Evolutionary conservation across 192 early-diverging fungal genomes (phyloP).

Genomic region (Entomortierella chlamydospora): DNA sequence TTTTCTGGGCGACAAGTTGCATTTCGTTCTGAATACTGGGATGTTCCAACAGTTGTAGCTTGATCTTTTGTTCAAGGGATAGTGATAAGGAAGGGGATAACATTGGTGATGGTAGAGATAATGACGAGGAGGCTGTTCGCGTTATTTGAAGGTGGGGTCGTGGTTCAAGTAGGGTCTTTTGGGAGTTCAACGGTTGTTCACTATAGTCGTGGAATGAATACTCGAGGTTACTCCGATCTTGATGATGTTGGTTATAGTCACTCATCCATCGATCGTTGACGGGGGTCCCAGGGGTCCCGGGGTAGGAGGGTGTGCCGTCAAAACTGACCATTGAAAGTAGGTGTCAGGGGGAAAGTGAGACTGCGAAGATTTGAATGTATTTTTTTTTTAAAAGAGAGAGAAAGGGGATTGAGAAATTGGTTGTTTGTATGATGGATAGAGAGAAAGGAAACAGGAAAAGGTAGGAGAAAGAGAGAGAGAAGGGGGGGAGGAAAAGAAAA

Average conservation of each 20-base stretch:
- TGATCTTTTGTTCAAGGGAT: constrained; percentile 5
- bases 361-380: not conserved
- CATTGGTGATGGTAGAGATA: not conserved
- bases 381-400: not conserved
- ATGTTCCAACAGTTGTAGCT: constrained; percentile 15
- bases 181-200: no score
- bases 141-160: no score
- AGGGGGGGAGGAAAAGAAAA: no score
- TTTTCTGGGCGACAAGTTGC: constrained; percentile 13
- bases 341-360: not conserved
- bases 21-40: constrained; percentile 11
- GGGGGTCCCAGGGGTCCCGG: not conserved
- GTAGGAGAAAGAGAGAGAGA: no score
- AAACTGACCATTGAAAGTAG: not conserved
- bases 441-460: no score
- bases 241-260: not conserved
- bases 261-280: not conserved
- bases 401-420: not conserved
- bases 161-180: no score
- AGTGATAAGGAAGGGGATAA: not conserved
- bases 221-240: no score
- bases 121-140: no score
- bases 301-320: not conserved
- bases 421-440: not conserved
- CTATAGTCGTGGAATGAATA: no score